Percentiles rank a stretch among this genome's conserved stretches.
phyloP scores from a whole-genome alignment of 208 protist species.

The Acanthamoeba culbertsoni region DNA sequence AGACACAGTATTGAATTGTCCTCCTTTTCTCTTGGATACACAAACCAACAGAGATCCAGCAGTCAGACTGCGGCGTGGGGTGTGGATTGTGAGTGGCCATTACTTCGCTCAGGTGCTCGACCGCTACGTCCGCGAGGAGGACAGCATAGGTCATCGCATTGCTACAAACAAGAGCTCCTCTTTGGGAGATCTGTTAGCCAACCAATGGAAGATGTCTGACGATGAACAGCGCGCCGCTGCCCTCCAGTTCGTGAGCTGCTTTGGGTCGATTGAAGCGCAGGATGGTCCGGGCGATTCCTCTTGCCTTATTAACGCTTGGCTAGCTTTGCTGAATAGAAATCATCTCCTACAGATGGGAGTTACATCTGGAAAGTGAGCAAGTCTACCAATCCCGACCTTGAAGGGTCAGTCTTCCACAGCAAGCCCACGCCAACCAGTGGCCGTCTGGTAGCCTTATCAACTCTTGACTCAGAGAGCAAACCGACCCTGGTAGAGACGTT shows the following conservation, averaged over 20 bases:
- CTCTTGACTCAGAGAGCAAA: not conserved
- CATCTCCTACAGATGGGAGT: too few relatives aligned
- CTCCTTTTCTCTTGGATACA: too few relatives aligned
- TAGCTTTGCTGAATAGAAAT: not conserved
- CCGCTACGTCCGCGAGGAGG: not conserved
- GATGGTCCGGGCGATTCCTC: not conserved
- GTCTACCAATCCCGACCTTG: not conserved
- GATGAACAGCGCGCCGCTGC: not conserved
- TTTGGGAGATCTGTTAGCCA: not conserved
- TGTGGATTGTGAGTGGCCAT: not conserved
- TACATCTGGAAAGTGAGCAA: not conserved
- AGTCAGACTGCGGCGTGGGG: not conserved
- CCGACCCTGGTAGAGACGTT: not conserved
- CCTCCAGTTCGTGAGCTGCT: not conserved
- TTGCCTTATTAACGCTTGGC: not conserved
- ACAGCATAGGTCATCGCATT: not conserved
- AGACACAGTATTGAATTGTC: not conserved
- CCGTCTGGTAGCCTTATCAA: not conserved
- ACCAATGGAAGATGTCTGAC: not conserved
- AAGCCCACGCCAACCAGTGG: not conserved
- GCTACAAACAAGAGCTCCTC: not conserved
- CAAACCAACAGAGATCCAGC: not conserved
- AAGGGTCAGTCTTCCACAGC: not conserved
- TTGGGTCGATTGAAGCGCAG: not conserved
- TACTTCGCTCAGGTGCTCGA: constrained; percentile 22